phyloP scores from a whole-genome alignment of 2,329 filamentous ascomycete genomes.

The Lecanosticta acicola region DNA sequence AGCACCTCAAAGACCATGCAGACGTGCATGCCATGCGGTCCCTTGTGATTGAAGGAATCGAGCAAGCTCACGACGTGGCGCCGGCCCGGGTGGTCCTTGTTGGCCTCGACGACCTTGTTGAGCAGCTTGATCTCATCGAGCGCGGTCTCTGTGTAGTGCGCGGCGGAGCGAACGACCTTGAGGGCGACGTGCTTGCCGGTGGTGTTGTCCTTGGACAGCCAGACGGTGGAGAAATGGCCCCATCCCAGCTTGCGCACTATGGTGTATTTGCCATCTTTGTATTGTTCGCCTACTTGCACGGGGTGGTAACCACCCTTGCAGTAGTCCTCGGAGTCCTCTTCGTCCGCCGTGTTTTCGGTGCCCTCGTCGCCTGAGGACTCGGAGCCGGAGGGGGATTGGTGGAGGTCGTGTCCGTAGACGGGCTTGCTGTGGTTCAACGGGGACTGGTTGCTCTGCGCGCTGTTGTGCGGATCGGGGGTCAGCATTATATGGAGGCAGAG shows the following conservation, averaged over 20 bases:
- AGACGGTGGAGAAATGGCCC: constrained; percentile 99
- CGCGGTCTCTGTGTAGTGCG: constrained; percentile 97
- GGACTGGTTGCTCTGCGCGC: constrained; percentile 22
- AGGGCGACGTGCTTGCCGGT: constrained; percentile 92
- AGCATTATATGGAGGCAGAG: constrained; percentile 17
- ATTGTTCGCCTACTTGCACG: constrained; percentile 87
- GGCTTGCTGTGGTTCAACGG: constrained; percentile 31
- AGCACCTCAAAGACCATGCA: constrained; percentile 99
- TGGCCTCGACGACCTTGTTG: constrained; percentile 92
- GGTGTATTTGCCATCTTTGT: constrained; percentile 96
- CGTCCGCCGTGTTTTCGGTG: constrained; percentile 86
- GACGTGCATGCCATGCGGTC: constrained; percentile 90
- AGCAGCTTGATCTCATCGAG: constrained; percentile 98
- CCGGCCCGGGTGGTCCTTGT: constrained; percentile 87
- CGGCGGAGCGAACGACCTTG: constrained; percentile 94
- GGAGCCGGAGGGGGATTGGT: constrained; percentile 61
- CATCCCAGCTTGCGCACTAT: constrained; percentile 94
- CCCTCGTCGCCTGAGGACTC: constrained; percentile 67
- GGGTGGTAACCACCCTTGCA: constrained; percentile 99
- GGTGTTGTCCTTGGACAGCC: constrained; percentile 70
- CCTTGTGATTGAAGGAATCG: constrained; percentile 96
- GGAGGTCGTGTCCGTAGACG: constrained; percentile 53
- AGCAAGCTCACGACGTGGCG: constrained; percentile 93
- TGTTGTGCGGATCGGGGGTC: constrained; percentile 17
- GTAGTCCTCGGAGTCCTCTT: constrained; percentile 98